These are phyloP conservation scores for Saccharomyces paradoxus DNA, from an alignment of 805 yeast species.

Conservation along the genomic window DNA sequence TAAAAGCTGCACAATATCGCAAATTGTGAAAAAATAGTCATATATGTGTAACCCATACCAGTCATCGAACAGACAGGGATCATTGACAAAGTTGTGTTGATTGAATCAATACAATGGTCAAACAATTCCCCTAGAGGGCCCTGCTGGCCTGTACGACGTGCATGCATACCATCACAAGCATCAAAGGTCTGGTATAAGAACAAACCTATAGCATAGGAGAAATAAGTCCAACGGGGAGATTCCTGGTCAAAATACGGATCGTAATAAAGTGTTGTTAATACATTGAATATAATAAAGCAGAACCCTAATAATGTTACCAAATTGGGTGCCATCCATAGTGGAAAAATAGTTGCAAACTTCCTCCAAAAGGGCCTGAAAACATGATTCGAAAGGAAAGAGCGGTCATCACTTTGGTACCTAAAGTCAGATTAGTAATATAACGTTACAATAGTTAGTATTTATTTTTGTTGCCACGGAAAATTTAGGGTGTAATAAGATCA, in stretches of 20 bases:
- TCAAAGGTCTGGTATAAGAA: conserved; percentile 92
- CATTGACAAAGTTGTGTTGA: conserved; percentile 75
- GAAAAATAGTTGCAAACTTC: conserved; percentile 64
- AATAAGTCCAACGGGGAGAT: conserved; percentile 72
- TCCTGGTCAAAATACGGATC: conserved; percentile 59
- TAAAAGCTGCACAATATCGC: conserved; percentile 77
- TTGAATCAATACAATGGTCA: conserved; percentile 76
- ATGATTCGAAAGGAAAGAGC: conserved; percentile 69
- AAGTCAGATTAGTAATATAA: not conserved
- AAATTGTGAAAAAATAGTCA: conserved; percentile 56
- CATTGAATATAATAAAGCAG: conserved; percentile 56
- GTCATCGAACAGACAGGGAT: conserved; percentile 67
- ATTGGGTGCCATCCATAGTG: conserved; percentile 87
- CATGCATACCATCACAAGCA: conserved; percentile 94
- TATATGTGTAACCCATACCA: conserved; percentile 64
- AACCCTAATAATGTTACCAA: conserved; percentile 78
- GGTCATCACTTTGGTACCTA: conserved; percentile 71
- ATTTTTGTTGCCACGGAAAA: not conserved
- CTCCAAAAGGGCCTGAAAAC: conserved; percentile 79
- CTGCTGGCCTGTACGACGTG: conserved; percentile 90
- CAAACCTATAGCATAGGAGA: conserved; percentile 70
- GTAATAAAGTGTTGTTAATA: conserved; percentile 56
- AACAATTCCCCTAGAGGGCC: conserved; percentile 93
- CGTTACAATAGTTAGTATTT: not conserved
- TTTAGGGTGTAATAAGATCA: not conserved